Conservation (phyloP, 1,139 yeast genomes). For the Blastobotrys ciferrii region DNA sequence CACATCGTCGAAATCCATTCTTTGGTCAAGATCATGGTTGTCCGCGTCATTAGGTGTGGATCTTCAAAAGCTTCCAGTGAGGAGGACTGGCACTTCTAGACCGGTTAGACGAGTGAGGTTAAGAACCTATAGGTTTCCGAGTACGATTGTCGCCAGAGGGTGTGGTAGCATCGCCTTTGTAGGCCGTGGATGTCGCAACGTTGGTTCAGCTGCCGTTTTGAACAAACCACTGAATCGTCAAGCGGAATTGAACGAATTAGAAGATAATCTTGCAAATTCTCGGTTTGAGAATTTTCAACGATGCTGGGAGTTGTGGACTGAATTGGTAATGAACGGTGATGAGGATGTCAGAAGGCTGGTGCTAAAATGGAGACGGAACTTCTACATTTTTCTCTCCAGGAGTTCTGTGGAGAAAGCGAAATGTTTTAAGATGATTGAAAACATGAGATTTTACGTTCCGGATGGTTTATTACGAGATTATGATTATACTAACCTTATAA, state of each 20-base stretch:
- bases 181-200: background rate
- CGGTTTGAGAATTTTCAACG: background rate
- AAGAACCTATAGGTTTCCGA: background rate
- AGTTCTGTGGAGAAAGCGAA: background rate
- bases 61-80: conserved; percentile 11
- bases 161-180: background rate
- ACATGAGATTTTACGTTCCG: conserved; percentile 5
- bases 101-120: background rate
- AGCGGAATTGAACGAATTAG: background rate
- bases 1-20: background rate
- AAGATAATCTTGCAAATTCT: background rate
- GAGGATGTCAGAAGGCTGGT: background rate
- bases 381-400: background rate
- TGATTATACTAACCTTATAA: conserved; percentile 7
- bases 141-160: background rate
- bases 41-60: conserved; percentile 12
- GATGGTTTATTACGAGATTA: conserved; percentile 1
- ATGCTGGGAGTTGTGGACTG: conserved; percentile 4
- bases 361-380: background rate
- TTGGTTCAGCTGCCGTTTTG: background rate
- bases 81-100: conserved; percentile 6
- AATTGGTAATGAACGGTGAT: background rate
- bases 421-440: conserved; percentile 1
- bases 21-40: conserved; percentile 1
- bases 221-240: background rate